A percentile compares a stretch with the other conserved stretches of the same genome.
These are phyloP conservation scores for Quercus berberidifolia DNA, from an alignment of 306 rosid genomes.

Conservation along the genomic window DNA sequence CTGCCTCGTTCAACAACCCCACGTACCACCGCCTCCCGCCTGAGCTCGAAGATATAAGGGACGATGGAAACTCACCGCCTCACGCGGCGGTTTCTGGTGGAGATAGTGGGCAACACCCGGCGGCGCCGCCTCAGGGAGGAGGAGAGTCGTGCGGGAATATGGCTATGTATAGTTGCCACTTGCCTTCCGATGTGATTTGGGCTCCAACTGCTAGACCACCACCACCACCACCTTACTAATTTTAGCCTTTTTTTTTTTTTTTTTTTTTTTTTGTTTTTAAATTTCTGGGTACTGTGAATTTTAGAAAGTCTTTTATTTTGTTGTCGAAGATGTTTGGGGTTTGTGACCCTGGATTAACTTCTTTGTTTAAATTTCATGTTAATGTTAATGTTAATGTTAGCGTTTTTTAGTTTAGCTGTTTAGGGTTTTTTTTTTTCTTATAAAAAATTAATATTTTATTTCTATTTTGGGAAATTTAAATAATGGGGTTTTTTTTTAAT, in stretches of 20 bases:
- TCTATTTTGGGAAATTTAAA: background rate
- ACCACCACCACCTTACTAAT: slow-evolving; percentile 62
- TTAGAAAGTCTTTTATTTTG: background rate
- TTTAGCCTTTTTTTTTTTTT: background rate
- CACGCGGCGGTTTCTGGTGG: slow-evolving; percentile 21
- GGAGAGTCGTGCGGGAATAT: slow-evolving; percentile 54
- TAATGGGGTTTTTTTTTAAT: too few relatives aligned
- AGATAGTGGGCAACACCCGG: slow-evolving; percentile 54
- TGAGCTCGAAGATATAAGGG: slow-evolving; percentile 49
- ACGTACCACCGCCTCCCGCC: slow-evolving; percentile 63
- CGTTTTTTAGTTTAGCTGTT: background rate
- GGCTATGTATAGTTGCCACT: slow-evolving; percentile 68
- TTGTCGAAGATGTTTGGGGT: too few relatives aligned
- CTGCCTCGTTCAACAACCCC: slow-evolving; percentile 74
- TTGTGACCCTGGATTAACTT: slow-evolving; percentile 4
- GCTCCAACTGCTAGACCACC: slow-evolving; percentile 72
- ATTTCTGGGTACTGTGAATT: slow-evolving; percentile 6
- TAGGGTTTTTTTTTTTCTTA: background rate
- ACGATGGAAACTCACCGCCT: slow-evolving; percentile 51
- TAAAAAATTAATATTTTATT: background rate
- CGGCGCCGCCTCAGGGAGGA: background rate
- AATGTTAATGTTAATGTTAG: slow-evolving; percentile 2
- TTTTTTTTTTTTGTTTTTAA: too few relatives aligned
- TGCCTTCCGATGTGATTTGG: slow-evolving; percentile 81
- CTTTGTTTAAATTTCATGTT: background rate